phyloP scores from a whole-genome alignment of 2,329 filamentous ascomycete species.

The Ceratocystis cubensis region DNA sequence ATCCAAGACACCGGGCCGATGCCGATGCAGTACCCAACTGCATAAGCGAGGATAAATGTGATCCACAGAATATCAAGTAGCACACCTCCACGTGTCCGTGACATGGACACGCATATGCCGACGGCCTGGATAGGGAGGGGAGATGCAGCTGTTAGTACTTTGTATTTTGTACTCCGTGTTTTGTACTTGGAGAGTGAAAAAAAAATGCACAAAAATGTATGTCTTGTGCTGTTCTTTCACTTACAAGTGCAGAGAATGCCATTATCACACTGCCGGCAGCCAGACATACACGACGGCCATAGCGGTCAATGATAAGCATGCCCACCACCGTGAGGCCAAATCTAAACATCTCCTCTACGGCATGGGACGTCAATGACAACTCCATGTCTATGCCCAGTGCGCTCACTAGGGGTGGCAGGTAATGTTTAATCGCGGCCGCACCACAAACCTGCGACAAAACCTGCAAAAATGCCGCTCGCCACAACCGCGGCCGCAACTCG shows the following conservation, averaged over 20 bases:
- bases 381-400: constrained; percentile 38
- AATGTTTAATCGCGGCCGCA: constrained; percentile 48
- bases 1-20: constrained; percentile 48
- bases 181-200: too few relatives aligned
- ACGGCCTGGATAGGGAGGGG: constrained; percentile 32
- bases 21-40: constrained; percentile 45
- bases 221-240: constrained; percentile 31
- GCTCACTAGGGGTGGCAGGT: constrained; percentile 41
- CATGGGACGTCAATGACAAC: constrained; percentile 40
- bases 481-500: constrained; percentile 40
- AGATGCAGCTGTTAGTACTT: constrained; percentile 21
- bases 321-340: constrained; percentile 44
- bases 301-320: constrained; percentile 43
- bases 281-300: constrained; percentile 39
- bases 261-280: constrained; percentile 40
- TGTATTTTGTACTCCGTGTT: neutral
- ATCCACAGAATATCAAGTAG: constrained; percentile 38
- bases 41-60: constrained; percentile 46
- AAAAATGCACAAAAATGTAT: constrained; percentile 23
- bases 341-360: constrained; percentile 45
- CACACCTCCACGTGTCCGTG: neutral
- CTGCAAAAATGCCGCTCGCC: constrained; percentile 44
- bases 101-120: constrained; percentile 17
- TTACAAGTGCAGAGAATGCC: constrained; percentile 40
- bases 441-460: constrained; percentile 51